Base-by-base conservation (phyloP, 257 asterid genomes). In the Cynanchum wilfordii region DNA sequence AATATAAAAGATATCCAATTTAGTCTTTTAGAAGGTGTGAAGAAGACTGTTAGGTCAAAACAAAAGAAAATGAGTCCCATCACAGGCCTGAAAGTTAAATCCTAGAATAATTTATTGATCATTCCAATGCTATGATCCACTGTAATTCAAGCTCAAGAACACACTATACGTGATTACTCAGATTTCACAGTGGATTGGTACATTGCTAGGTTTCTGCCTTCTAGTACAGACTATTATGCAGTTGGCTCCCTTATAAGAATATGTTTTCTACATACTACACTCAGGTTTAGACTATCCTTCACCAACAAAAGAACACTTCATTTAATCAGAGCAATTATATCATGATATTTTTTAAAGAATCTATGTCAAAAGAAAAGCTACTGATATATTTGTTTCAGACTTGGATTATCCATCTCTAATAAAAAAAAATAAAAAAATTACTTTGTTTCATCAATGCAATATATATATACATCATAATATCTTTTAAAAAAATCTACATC, bases 1-100 rank as follows among this genome's bases (percentile, higher is more conserved):
- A 82, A 71, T 57, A 51, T 65, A 66, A 70, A 66, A 70, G 12
- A 57, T 29, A 64, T 74, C 68, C 59, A 73, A 75, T 69, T 74
- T 54, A 56, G 65, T 51, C 68, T 50, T 52, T 78, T 64, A 25
- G 51, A 52, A 45, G 36, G 54, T 3, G 68, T 55, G 33, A 27
- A 45, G n/a, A 45, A 44, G 25, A 70, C 69, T 40, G 66, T 52
- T 42, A 36, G 2, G 36, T 51, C 59, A 33, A 49, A 66, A 29
- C 16, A 5, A 44, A 45, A 44, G 76, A 15, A 59, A 59, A 45
- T 8, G 24, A 25, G 58, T 19, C 64, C 33, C 27, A 57, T 24
- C 33, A 10, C 36, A 57, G 64, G 10, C 24, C 12, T 2, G 5
- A 10, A 24, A 57, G 36, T 57, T 10, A 57, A 57, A 57, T 57